A percentile compares a stretch with the other conserved stretches of the same genome.
phyloP scores from a whole-genome alignment of 805 yeast species.

The Kuraishia floccosa region DNA sequence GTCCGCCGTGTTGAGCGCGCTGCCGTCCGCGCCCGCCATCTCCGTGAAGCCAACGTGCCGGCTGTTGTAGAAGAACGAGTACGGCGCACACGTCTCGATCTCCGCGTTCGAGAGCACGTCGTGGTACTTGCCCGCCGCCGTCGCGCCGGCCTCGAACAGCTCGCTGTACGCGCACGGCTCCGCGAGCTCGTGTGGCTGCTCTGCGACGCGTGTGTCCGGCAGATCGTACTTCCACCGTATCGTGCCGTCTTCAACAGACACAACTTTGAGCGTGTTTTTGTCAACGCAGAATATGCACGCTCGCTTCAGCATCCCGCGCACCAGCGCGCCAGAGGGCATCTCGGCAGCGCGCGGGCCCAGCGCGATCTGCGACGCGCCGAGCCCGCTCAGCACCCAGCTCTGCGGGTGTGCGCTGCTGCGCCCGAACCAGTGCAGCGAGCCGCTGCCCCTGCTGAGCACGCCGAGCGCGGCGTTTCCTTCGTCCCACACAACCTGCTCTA shows the following conservation, averaged over 20 bases:
- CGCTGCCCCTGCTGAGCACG: conserved; percentile 38
- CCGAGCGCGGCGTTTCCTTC: conserved; percentile 31
- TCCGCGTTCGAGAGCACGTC: conserved; percentile 39
- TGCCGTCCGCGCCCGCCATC: conserved; percentile 1
- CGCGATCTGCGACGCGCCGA: conserved; percentile 5
- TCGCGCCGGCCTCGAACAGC: too few species aligned
- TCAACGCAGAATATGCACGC: not conserved
- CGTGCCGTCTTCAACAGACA: not conserved
- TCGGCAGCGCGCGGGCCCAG: not conserved
- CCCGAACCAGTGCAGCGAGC: conserved; percentile 45
- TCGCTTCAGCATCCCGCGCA: too few species aligned
- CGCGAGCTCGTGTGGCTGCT: too few species aligned
- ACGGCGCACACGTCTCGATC: conserved; percentile 38
- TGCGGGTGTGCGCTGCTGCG: conserved; percentile 9
- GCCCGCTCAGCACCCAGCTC: conserved; percentile 35
- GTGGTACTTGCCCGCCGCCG: too few species aligned
- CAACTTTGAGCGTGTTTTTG: not conserved
- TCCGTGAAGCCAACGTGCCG: conserved; percentile 6
- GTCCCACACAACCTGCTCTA: conserved; percentile 43
- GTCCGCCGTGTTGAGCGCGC: conserved; percentile 1
- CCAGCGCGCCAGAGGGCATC: not conserved
- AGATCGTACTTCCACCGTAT: conserved; percentile 10
- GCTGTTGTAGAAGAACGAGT: conserved; percentile 12
- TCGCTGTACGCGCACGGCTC: too few species aligned
- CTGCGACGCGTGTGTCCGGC: conserved; percentile 2